phyloP scores from a whole-genome alignment of 2,329 filamentous ascomycete genomes.

The Cytospora chrysosperma region DNA sequence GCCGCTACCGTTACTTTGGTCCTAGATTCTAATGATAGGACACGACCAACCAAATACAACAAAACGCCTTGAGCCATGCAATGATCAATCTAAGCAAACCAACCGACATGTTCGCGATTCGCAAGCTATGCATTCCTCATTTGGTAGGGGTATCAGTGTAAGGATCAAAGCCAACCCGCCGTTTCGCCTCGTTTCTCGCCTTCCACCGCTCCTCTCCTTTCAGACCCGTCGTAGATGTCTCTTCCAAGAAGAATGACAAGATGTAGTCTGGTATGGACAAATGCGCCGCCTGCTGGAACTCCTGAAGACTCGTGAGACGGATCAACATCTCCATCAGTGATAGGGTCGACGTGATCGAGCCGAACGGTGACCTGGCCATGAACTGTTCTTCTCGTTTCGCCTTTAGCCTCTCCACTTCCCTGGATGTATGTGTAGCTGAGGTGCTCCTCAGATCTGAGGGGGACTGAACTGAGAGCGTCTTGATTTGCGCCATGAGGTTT shows the following conservation, averaged over 20 bases:
- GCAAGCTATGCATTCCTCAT: conserved; percentile 22
- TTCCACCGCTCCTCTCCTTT: conserved; percentile 45
- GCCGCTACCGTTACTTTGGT: background rate
- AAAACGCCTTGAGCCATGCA: background rate
- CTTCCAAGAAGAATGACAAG: conserved; percentile 79
- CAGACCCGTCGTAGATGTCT: conserved; percentile 53
- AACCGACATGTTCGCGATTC: background rate
- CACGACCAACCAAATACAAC: background rate
- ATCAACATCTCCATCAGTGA: conserved; percentile 88
- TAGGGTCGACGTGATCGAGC: conserved; percentile 53
- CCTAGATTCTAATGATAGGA: background rate
- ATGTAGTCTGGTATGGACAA: conserved; percentile 89
- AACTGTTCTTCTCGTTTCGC: conserved; percentile 31
- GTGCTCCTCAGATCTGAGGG: conserved; percentile 16
- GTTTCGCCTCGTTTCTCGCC: conserved; percentile 46
- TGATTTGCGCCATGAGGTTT: conserved; percentile 42
- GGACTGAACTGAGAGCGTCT: conserved; percentile 37
- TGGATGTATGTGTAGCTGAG: conserved; percentile 1
- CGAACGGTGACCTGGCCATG: conserved; percentile 47
- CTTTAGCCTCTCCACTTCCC: conserved; percentile 6
- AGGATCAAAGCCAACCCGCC: conserved; percentile 55
- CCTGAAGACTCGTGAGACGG: conserved; percentile 81
- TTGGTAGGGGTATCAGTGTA: conserved; percentile 46
- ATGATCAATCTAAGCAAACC: background rate
- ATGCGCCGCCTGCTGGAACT: conserved; percentile 87